Evolutionary conservation across 2,329 filamentous ascomycete genomes (phyloP), one percentile per base, ranked within the genome.

Genomic region (Nannizziopsis arthrosporioides): DNA sequence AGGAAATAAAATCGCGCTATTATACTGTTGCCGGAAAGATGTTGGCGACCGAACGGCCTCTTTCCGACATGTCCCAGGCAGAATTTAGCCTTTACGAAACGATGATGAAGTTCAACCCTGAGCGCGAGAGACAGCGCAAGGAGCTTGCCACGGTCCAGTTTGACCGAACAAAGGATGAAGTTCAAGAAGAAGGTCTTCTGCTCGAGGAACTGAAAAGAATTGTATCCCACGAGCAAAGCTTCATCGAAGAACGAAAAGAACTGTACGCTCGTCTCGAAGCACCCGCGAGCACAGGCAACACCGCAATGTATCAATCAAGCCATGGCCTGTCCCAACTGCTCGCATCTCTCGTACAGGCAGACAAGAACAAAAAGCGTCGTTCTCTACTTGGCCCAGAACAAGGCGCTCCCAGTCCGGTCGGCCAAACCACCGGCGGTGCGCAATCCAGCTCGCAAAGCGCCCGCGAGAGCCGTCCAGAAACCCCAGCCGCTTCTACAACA

Each of bases 181-280:
- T 90, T 19, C 81, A 85, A 53, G 92, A 98, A 64, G 92, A 98
- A 67, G 85, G 93, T 57, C 83, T 86, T 31, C 71, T 98, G 2
- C 75, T 98, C 14, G 76, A 90, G 50, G 92, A 98, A 62, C 78
- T 98, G 48, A 88, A 93, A 60, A 83, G 92, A 51, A 96, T 98
- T 55, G 78, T 94, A 59, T 82, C 85, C 53, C 81, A 88, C 51
- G 85, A 89, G 54, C 85, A 92, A 56, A 81, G 80, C 49, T 83
- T 96, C 61, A 86, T 93, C 61, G 82, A 86, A 55, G 88, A 95
- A 62, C 83, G 92, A 47, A 80, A 82, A 56, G 89, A 94, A 63
- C 77, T 94, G 39, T 94, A 90, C 68, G 78, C 80, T 54, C 79
- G 90, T 45, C 80, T 98, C 9, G 90, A 95, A 60, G 85, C 87